Base-by-base conservation (phyloP, 768 basidiomycete species). In the Tulasnella calospora region DNA sequence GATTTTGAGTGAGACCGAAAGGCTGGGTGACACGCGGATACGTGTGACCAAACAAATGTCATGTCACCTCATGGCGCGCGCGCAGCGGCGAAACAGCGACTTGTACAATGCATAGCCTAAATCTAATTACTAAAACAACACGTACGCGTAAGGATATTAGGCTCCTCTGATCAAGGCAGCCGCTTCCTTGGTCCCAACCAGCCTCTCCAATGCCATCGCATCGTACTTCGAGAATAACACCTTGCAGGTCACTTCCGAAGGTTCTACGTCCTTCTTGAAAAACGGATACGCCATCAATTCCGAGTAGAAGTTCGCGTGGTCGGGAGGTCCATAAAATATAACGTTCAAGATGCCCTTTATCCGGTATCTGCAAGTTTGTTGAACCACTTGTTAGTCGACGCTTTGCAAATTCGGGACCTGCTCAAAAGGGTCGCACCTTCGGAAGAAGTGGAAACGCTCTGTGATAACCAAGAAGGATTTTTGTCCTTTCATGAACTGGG, bases 361-460 rank as follows among this genome's bases (percentile, higher is more conserved):
- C 81, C 94, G 95, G 86, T 99, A 99, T 78, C 95, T 94, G 82
- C 27, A 80, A 27, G 36, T 1, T 35, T 27, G 6, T 23, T 77
- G 69, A 13, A 19, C 71, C 73, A 57, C 38, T 35, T 41, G 33
- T 55, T 2, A 44, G 61, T 21, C 21, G 23, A 6, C 35, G 23
- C 61, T 17, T 38, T 38, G 27, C 73, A 33, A 27, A 74, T 27
- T 61, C 67, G 30, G 38, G 27, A 80, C 67, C 5, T 55, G 10
- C 74, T 38, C 30, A 47, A 51, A 13, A 4, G 69, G 35, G 3
- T 83, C 86, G 67, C 67, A 91, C 92, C 95, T 87, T 80, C 94
- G 90, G 88, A 95, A 98, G 84, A 99, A 99, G 84, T 99, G 96
- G 87, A 98, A 99, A n/a, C 98, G 90, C 83, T 99, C 98, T 81